Evolutionary conservation across 2,329 filamentous ascomycete species (phyloP).

Genomic region (Alternaria gansuensis): DNA sequence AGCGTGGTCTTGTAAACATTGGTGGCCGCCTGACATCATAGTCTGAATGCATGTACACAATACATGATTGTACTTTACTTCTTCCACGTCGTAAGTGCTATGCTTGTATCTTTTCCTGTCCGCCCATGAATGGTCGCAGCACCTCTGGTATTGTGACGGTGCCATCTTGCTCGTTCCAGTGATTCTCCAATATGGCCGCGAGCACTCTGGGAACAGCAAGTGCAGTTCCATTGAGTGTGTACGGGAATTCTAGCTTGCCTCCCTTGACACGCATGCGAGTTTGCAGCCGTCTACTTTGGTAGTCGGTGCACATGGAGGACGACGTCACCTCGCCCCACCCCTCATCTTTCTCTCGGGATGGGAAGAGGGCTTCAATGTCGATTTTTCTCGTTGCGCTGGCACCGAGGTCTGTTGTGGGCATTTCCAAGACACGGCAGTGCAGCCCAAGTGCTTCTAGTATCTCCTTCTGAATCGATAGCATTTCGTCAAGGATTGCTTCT

Average conservation of each 20-base stretch:
- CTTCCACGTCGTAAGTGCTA: conserved; percentile 26
- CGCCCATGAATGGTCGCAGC: conserved; percentile 83
- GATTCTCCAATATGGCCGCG: conserved; percentile 88
- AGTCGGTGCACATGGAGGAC: conserved; percentile 91
- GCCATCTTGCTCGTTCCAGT: conserved; percentile 76
- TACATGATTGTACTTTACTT: conserved; percentile 7
- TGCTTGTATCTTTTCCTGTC: conserved; percentile 46
- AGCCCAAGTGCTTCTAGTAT: conserved; percentile 80
- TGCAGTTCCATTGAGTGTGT: conserved; percentile 93
- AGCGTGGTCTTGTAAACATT: conserved; percentile 16
- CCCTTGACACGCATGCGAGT: conserved; percentile 70
- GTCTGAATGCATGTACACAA: conserved; percentile 1
- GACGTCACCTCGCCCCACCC: conserved; percentile 96
- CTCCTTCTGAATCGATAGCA: conserved; percentile 85
- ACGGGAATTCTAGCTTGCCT: conserved; percentile 75
- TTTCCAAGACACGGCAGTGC: conserved; percentile 88
- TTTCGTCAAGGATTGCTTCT: conserved; percentile 77
- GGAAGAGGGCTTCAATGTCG: conserved; percentile 95
- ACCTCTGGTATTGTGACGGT: conserved; percentile 80
- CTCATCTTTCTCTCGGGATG: conserved; percentile 72
- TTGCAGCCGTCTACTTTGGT: conserved; percentile 83
- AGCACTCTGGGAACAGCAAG: conserved; percentile 89
- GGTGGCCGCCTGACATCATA: conserved; percentile 9
- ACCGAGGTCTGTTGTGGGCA: conserved; percentile 88
- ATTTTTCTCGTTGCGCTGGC: conserved; percentile 86